Conservation (phyloP, 2,329 filamentous ascomycete genomes). For the Claviceps sp. region DNA sequence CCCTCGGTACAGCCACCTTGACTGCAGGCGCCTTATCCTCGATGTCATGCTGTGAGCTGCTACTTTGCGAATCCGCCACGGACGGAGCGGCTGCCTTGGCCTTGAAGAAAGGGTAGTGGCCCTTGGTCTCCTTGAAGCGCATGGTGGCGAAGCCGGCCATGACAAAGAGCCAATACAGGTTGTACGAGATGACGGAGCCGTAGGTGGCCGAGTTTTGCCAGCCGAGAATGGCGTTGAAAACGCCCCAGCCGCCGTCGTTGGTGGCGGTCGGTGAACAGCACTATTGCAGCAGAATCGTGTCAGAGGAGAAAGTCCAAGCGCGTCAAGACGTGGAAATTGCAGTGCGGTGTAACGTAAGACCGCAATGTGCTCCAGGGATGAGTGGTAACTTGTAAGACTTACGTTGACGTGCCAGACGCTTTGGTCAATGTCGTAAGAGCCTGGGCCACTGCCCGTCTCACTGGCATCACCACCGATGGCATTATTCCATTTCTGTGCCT, state of each 20-base stretch:
- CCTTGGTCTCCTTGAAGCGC: conserved; percentile 50
- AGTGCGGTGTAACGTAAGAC: too few relatives aligned
- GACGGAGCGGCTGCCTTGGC: conserved; percentile 13
- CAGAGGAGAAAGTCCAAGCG: too few relatives aligned
- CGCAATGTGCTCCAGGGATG: too few relatives aligned
- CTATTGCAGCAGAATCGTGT: conserved; percentile 21
- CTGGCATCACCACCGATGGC: conserved; percentile 44
- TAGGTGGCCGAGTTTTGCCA: conserved; percentile 86
- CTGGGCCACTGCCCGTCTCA: conserved; percentile 44
- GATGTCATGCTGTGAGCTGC: conserved; percentile 13
- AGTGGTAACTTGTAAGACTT: conserved; percentile 19
- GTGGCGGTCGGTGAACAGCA: conserved; percentile 66
- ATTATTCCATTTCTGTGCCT: conserved; percentile 56
- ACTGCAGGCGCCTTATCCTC: conserved; percentile 12
- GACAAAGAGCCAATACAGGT: conserved; percentile 71
- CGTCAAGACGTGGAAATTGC: too few relatives aligned
- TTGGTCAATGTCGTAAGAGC: conserved; percentile 65
- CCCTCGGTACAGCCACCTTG: conserved; percentile 14
- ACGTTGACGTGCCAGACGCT: conserved; percentile 76
- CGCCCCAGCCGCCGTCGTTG: conserved; percentile 68
- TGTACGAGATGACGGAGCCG: conserved; percentile 77
- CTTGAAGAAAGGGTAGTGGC: conserved; percentile 33
- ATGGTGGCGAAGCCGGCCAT: conserved; percentile 55
- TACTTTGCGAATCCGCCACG: conserved; percentile 10
- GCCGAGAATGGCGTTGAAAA: conserved; percentile 75